Evolutionary conservation across 2,329 filamentous ascomycete genomes (phyloP).

Genomic region (Fusarium sp.): DNA sequence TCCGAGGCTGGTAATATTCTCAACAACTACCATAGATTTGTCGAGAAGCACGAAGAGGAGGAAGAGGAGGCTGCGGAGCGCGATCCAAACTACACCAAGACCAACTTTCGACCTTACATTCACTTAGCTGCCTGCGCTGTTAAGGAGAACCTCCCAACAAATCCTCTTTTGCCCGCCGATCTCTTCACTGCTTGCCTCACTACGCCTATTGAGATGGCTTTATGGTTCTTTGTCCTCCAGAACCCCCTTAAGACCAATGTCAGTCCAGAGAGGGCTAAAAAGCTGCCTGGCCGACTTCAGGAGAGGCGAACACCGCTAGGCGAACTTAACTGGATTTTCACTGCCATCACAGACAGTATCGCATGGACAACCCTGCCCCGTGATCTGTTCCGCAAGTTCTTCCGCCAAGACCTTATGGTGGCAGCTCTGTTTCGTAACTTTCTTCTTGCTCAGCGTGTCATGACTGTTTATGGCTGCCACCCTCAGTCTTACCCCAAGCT

Average conservation of each 20-base stretch:
- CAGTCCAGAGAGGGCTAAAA: conserved; percentile 83
- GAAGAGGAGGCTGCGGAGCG: conserved; percentile 79
- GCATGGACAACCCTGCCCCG: conserved; percentile 96
- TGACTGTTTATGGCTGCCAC: conserved; percentile 95
- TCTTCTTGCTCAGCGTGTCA: conserved; percentile 90
- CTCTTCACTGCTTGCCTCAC: conserved; percentile 96
- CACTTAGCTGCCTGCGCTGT: conserved; percentile 91
- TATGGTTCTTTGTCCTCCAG: conserved; percentile 95
- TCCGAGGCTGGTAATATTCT: conserved; percentile 97
- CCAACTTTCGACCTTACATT: conserved; percentile 76
- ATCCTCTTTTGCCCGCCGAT: conserved; percentile 91
- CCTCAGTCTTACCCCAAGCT: conserved; percentile 91
- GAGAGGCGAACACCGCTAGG: conserved; percentile 93
- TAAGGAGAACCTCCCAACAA: conserved; percentile 93
- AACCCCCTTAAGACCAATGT: conserved; percentile 79
- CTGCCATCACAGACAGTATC: conserved; percentile 97
- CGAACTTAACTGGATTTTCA: conserved; percentile 99
- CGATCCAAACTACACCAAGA: conserved; percentile 86
- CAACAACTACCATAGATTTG: conserved; percentile 91
- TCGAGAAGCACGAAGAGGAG: conserved; percentile 93
- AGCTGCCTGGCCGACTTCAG: conserved; percentile 89
- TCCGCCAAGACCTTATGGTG: conserved; percentile 98
- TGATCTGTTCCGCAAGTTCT: conserved; percentile 94
- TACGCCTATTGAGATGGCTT: conserved; percentile 95
- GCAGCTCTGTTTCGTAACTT: conserved; percentile 97